These are phyloP conservation scores for Martensiomyces pterosporus DNA, from an alignment of 192 early-diverging fungal genomes.

Conservation along the genomic window DNA sequence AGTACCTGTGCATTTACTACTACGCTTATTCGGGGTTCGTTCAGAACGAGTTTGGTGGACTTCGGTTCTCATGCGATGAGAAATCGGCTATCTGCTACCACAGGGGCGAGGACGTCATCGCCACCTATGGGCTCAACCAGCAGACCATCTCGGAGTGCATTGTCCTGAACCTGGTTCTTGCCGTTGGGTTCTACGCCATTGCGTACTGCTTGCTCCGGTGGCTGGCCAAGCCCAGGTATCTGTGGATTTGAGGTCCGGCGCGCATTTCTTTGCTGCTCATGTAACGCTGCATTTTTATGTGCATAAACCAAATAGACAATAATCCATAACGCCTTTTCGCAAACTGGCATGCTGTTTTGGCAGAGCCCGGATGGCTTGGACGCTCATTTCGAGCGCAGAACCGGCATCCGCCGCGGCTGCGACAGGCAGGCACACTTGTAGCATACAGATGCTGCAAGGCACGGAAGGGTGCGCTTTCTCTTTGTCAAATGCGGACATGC, in stretches of 20 bases:
- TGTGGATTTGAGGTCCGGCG: constrained; percentile 27
- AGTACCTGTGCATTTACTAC: constrained; percentile 28
- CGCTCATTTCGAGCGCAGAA: no score
- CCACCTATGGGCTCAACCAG: constrained; percentile 23
- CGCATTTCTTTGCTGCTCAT: no score
- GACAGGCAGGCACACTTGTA: no score
- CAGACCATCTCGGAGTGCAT: constrained; percentile 20
- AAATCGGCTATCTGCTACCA: constrained; percentile 12
- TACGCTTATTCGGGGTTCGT: constrained; percentile 35
- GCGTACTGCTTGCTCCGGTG: constrained; percentile 30
- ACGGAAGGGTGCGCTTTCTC: no score
- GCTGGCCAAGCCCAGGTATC: constrained; percentile 35
- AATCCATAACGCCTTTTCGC: no score
- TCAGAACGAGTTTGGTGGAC: constrained; percentile 41
- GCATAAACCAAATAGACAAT: no score
- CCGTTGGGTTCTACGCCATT: constrained; percentile 15
- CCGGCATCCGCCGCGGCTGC: no score
- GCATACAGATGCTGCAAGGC: no score
- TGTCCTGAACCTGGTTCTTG: constrained; percentile 18
- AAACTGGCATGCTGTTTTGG: no score
- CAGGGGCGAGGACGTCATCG: constrained; percentile 23
- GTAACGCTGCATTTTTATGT: no score
- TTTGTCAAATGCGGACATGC: no score
- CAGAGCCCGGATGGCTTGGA: no score
- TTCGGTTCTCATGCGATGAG: constrained; percentile 18